Conservation (phyloP, 768 basidiomycete species). For the Russula sp. region DNA sequence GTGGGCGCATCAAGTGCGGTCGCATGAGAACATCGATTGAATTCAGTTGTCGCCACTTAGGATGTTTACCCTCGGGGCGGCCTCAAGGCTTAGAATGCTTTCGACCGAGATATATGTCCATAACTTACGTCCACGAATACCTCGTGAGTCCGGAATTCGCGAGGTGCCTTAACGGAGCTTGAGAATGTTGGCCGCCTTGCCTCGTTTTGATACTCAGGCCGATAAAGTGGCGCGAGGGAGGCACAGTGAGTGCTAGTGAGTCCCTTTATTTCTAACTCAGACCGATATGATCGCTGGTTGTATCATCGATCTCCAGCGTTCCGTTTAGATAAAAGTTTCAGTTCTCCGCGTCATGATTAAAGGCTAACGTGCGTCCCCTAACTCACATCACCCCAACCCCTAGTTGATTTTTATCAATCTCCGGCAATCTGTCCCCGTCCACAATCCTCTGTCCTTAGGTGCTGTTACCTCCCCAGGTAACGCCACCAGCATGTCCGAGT, state of each 20-base stretch:
- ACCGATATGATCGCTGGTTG: constrained; percentile 1
- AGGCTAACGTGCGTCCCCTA: too few species aligned
- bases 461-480: too few species aligned
- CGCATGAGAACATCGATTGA: not conserved
- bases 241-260: not conserved
- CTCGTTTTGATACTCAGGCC: constrained; percentile 3
- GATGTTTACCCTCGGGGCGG: too few species aligned
- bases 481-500: too few species aligned
- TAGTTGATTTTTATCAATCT: not conserved
- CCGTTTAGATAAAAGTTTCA: not conserved
- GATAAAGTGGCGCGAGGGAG: constrained; percentile 5
- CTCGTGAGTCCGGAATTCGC: not conserved
- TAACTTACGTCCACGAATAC: not conserved
- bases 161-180: not conserved
- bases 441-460: not conserved
- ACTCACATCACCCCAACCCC: not conserved
- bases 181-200: not conserved
- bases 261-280: constrained; percentile 8
- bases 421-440: not conserved
- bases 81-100: not conserved
- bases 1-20: not conserved
- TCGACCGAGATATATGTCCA: not conserved
- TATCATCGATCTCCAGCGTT: not conserved
- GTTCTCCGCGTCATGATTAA: too few species aligned
- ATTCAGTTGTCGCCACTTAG: not conserved